Evolutionary conservation across 2,329 filamentous ascomycete genomes (phyloP).

Genomic region (Colletotrichum viniferum): DNA sequence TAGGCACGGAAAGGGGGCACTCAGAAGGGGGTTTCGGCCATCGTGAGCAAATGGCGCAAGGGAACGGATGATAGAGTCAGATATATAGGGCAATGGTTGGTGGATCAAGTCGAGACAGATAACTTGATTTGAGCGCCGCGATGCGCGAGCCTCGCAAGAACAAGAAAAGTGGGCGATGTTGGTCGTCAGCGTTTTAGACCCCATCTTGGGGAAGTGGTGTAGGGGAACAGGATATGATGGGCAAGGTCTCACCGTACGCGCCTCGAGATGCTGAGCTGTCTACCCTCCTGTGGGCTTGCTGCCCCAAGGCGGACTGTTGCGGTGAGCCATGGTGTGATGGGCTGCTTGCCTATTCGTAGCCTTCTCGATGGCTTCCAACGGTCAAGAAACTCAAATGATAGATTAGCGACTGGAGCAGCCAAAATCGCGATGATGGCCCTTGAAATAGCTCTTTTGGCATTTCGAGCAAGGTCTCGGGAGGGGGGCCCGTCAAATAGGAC

Average conservation of each 20-base stretch:
- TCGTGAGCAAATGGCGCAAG: not conserved
- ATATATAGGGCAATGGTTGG: fast-evolving
- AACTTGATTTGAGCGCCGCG: not conserved
- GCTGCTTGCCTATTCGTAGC: not conserved
- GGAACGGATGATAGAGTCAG: not conserved
- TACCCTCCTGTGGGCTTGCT: not conserved
- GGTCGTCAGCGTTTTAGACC: not conserved
- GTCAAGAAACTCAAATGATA: not conserved
- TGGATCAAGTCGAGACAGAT: not conserved
- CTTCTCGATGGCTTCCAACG: not conserved
- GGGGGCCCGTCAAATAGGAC: no score
- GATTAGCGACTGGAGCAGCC: not conserved
- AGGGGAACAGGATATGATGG: not conserved
- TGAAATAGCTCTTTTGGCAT: not conserved
- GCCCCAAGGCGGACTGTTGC: not conserved
- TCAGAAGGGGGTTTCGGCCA: not conserved
- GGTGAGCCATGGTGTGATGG: not conserved
- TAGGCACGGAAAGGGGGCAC: not conserved
- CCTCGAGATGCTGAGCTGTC: not conserved
- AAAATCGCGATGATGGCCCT: not conserved
- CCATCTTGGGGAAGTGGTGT: not conserved
- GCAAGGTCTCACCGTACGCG: not conserved
- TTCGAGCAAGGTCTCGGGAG: no score
- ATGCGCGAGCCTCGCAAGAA: not conserved
- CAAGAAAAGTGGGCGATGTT: not conserved